Base-by-base conservation (phyloP, 1,284 basidiomycete species). In the Sporisorium scitamineum region DNA sequence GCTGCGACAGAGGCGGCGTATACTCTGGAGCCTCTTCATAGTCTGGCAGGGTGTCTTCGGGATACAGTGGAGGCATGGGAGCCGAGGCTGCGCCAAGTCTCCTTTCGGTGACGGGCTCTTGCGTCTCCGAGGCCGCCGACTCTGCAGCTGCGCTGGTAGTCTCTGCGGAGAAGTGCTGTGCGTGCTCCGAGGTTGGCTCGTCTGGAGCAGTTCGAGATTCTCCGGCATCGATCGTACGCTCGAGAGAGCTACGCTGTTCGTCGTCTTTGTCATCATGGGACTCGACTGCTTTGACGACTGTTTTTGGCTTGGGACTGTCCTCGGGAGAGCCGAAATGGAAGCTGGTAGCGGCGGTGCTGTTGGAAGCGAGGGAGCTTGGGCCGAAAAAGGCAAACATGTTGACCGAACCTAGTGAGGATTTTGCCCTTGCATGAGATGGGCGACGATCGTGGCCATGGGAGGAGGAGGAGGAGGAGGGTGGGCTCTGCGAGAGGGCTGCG, bases 341-440 rank as follows among this genome's bases (percentile, higher is more conserved):
- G 62, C 74, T 76, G 11, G 69, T 76, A 18, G 70, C 75, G 29
- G 54, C 66, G 18, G 75, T 77, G 41, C 59, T 47, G 48, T 61
- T 63, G 16, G 70, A 73, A 18, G 70, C 58, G 18, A 77, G 39
- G 1, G 75, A 77, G 61, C 75, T 77, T 22, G 75, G 70, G 1
- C 70, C 66, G 41, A 77, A 77, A 50, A 77, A 77, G 41, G 73
- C 75, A 20, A 64, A 73, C 53, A 54, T 51, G 37, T 67, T 67
- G 54, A 61, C 37, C 4, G 75, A 73, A 32, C 70, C 75, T 1
- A 70, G 60, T 1, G 70, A 77, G 0, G 75, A 77, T 29, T 54
- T 67, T 27, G 70, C 75, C 11, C 74, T 37, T 5, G 54, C 53
- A 27, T 74, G 71, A 16, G 66, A 63, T 2, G 62, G 71, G 13